phyloP scores from a whole-genome alignment of 305 asterid species.

The Stenogyne calaminthoides region DNA sequence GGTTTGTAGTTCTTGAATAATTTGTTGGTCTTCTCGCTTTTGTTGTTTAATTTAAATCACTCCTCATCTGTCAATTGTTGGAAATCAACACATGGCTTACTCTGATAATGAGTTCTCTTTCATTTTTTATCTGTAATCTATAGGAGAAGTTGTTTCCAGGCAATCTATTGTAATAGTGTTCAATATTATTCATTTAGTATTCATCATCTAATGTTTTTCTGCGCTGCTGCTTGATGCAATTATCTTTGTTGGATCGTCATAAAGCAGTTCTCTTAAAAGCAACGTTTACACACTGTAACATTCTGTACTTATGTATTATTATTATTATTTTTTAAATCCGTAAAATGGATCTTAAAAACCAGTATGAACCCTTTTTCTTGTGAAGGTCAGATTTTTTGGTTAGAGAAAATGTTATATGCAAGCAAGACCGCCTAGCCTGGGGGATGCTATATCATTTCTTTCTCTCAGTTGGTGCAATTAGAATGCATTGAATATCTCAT shows the following conservation, averaged over 20 bases:
- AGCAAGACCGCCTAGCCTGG: background rate
- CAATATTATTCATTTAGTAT: background rate
- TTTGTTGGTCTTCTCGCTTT: constrained; percentile 14
- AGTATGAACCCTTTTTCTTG: background rate
- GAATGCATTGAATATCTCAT: background rate
- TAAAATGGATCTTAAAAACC: constrained; percentile 9
- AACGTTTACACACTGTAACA: background rate
- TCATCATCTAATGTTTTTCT: background rate
- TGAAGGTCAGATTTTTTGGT: constrained; percentile 5
- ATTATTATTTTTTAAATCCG: background rate
- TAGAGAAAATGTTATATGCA: constrained; percentile 3
- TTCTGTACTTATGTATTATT: background rate
- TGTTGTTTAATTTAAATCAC: background rate
- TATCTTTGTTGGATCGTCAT: background rate
- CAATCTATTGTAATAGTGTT: background rate
- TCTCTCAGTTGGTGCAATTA: background rate
- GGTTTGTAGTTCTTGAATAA: constrained; percentile 46
- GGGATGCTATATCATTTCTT: background rate
- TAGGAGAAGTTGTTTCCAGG: background rate
- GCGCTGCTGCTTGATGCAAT: background rate
- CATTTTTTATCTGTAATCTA: background rate
- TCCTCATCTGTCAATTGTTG: constrained; percentile 5
- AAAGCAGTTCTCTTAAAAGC: constrained; percentile 6
- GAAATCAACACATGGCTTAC: background rate
- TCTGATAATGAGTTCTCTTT: background rate